Base-by-base conservation (phyloP, 306 rosid genomes). In the Dryas drummondii region DNA sequence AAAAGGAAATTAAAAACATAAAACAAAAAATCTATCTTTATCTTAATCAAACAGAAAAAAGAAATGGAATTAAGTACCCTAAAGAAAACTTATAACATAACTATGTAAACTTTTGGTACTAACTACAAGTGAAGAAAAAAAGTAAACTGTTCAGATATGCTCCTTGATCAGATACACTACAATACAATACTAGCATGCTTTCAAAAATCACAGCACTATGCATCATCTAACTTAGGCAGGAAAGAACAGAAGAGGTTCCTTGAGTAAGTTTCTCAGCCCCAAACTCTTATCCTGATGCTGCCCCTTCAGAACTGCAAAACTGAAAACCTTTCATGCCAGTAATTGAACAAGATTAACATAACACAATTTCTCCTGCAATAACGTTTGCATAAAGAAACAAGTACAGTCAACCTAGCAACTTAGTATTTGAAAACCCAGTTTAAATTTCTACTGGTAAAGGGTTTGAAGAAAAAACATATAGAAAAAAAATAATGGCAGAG, bases 201-300 rank as follows among this genome's bases (percentile, higher is more conserved):
- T 62, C 48, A 42, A 76, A 22, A 66, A 37, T 41, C 45, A 76
- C 11, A 27, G 72, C 60, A 40, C 48, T 32, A 66, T 58, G 71
- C 67, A 53, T 72, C 22, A 77, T 81, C 80, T 74, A 78, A 66
- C 75, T 75, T 84, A 74, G 60, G 71, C 62, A 70, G 75, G 71
- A 78, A 59, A 70, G 73, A 78, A 75, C 72, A 64, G 84, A 72
- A 59, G 76, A 76, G 65, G 40, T 75, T 81, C 83, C 85, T 75
- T 81, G 66, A 70, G 68, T n/a, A 68, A 78, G 77, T 66, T 60
- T 78, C 83, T 81, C 83, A 74, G 78, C 77, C 81, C 77, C 75
- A 81, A 66, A 71, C 80, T 75, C 78, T 41, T 84, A 78, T 75
- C 76, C 70, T 42, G 85, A 74, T 49, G 88, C 83, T 76, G 77